phyloP scores from a whole-genome alignment of 495 filamentous ascomycete genomes.

The Neurospora sp. region DNA sequence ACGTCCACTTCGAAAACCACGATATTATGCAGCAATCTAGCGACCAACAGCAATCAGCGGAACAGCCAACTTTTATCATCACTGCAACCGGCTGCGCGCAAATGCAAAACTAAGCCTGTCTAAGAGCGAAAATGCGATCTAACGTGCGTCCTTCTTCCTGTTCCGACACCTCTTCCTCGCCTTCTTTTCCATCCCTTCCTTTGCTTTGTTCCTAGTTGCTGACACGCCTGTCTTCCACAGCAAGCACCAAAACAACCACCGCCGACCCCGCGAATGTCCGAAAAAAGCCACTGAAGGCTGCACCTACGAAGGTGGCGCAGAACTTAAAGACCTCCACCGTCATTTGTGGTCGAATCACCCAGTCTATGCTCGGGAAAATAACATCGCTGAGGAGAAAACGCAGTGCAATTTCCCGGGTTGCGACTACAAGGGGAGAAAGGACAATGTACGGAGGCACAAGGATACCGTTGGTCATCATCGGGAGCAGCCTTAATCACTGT shows the following conservation, averaged over 20 bases:
- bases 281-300: no score
- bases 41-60: neutral
- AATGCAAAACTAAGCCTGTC: neutral
- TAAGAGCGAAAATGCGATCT: constrained; percentile 1
- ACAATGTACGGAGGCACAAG: constrained; percentile 12
- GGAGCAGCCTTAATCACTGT: neutral
- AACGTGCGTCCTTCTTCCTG: neutral
- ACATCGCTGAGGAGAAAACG: neutral
- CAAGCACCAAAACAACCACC: constrained; percentile 14
- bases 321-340: constrained; percentile 9
- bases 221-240: neutral
- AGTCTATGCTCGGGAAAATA: neutral
- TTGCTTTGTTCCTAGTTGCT: neutral
- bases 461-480: neutral
- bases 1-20: neutral
- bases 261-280: neutral
- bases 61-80: neutral
- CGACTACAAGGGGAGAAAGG: constrained; percentile 4
- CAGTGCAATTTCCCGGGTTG: constrained; percentile 3
- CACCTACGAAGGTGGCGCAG: neutral
- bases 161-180: neutral
- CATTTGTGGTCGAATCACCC: constrained; percentile 14
- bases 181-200: neutral
- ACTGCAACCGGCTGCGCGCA: neutral
- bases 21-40: neutral